Evolutionary conservation across 2,329 filamentous ascomycete species (phyloP).

Genomic region (Botrytis deweyae): DNA sequence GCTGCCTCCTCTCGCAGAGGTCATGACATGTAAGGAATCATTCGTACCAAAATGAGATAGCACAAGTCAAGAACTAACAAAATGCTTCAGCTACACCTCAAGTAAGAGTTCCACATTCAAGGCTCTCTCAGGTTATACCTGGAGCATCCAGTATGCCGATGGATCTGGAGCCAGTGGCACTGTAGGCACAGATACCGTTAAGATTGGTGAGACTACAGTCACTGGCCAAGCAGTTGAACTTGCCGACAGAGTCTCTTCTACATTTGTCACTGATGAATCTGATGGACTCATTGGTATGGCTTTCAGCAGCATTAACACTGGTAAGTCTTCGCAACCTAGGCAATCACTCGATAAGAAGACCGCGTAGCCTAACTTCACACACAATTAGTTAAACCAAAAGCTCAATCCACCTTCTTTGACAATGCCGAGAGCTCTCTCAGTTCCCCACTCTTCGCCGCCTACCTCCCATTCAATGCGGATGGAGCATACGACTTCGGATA

Average conservation of each 20-base stretch:
- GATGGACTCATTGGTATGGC: conserved; percentile 66
- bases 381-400: conserved; percentile 28
- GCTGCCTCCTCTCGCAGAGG: conserved; percentile 21
- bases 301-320: conserved; percentile 39
- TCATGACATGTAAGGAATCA: conserved; percentile 14
- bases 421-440: conserved; percentile 34
- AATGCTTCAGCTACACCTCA: conserved; percentile 32
- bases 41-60: background rate
- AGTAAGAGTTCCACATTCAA: conserved; percentile 34
- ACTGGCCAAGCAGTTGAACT: conserved; percentile 38
- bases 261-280: conserved; percentile 37
- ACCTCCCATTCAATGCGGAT: conserved; percentile 47
- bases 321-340: conserved; percentile 11
- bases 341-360: background rate
- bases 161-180: conserved; percentile 39
- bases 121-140: conserved; percentile 32
- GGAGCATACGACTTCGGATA: conserved; percentile 57
- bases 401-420: conserved; percentile 39
- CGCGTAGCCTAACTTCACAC: background rate
- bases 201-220: conserved; percentile 38
- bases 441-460: conserved; percentile 54
- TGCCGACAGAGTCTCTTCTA: conserved; percentile 35
- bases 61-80: conserved; percentile 11
- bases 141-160: conserved; percentile 41
- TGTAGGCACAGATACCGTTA: conserved; percentile 40